Conservation (phyloP, 1,139 yeast species). For the Pichia cactophila region DNA sequence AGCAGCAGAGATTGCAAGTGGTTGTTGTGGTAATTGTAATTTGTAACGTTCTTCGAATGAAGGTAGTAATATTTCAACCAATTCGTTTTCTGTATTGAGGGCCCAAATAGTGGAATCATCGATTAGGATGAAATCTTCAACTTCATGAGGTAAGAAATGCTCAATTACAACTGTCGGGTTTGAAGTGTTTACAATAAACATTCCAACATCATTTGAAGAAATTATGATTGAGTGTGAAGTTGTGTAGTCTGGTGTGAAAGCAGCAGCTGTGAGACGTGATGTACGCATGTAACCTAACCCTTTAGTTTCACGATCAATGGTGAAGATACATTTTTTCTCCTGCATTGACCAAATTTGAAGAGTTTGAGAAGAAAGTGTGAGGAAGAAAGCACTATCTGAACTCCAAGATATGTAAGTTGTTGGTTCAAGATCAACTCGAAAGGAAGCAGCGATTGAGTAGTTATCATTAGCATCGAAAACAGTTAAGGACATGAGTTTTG, state of each 20-base stretch:
- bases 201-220: conserved; percentile 15
- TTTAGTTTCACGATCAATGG: conserved; percentile 4
- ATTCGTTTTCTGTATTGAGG: conserved; percentile 11
- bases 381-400: conserved; percentile 55
- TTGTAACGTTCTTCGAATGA: conserved; percentile 8
- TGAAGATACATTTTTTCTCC: conserved; percentile 5
- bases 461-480: conserved; percentile 58
- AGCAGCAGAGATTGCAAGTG: conserved; percentile 6
- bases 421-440: conserved; percentile 48
- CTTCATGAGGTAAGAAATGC: not conserved
- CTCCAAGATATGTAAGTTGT: conserved; percentile 72
- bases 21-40: conserved; percentile 7
- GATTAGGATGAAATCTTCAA: conserved; percentile 14
- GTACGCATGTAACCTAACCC: conserved; percentile 1
- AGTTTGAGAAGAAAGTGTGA: conserved; percentile 58
- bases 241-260: conserved; percentile 8
- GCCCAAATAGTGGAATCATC: conserved; percentile 11
- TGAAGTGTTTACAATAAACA: conserved; percentile 2
- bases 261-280: conserved; percentile 9
- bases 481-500: conserved; percentile 58
- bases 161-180: not conserved
- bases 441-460: conserved; percentile 37
- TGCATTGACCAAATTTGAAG: conserved; percentile 60
- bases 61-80: conserved; percentile 10
- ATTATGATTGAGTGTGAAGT: conserved; percentile 8